These are phyloP conservation scores for Paraconiothyrium brasiliense DNA, from an alignment of 2,329 filamentous ascomycete species.

Conservation along the genomic window DNA sequence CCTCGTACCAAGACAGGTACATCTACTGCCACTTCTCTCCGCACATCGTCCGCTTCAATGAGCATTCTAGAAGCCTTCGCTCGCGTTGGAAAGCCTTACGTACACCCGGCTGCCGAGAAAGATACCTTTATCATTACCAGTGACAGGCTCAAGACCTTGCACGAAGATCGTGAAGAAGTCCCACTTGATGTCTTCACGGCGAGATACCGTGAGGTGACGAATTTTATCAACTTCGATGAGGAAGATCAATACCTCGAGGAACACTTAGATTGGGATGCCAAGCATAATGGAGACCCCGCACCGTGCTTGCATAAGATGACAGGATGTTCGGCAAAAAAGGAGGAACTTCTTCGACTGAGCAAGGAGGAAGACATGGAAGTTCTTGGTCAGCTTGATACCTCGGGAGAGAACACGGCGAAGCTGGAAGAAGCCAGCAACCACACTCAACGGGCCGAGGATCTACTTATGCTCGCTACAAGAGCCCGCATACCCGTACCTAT, in stretches of 20 bases:
- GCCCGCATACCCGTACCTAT: conserved; percentile 38
- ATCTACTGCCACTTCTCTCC: conserved; percentile 20
- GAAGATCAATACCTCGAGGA: conserved; percentile 31
- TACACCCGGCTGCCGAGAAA: conserved; percentile 22
- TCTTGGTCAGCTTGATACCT: conserved; percentile 10
- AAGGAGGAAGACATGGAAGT: conserved; percentile 21
- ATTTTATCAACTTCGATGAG: conserved; percentile 38
- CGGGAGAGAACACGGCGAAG: conserved; percentile 10
- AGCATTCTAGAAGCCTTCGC: conserved; percentile 36
- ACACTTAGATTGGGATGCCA: conserved; percentile 22
- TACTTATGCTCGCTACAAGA: conserved; percentile 30
- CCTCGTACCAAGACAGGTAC: conserved; percentile 17
- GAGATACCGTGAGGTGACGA: conserved; percentile 23
- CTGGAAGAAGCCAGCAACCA: conserved; percentile 17
- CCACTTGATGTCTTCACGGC: conserved; percentile 27
- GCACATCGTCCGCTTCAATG: conserved; percentile 25
- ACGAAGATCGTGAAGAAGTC: conserved; percentile 31
- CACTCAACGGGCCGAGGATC: conserved; percentile 21
- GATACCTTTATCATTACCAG: conserved; percentile 27
- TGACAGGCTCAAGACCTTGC: conserved; percentile 20
- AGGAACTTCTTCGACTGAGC: conserved; percentile 30
- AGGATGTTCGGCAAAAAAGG: conserved; percentile 39
- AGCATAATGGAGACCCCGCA: conserved; percentile 19
- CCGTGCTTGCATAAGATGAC: conserved; percentile 39
- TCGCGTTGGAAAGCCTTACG: conserved; percentile 32